phyloP scores from a whole-genome alignment of 192 early-diverging fungal species.

The Coemansia brasiliensis region DNA sequence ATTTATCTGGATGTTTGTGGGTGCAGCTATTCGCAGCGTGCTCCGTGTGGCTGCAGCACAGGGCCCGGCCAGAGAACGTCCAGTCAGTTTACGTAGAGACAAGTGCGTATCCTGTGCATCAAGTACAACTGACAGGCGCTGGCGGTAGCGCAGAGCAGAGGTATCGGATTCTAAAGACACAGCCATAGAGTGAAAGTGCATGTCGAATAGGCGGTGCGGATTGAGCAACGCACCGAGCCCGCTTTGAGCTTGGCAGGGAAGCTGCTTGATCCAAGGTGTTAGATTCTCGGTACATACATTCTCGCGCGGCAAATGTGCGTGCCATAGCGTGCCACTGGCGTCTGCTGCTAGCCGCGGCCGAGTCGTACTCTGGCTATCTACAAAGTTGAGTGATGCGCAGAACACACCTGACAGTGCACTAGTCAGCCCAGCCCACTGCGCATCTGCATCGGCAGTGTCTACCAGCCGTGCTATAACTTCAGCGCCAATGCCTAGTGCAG shows the following conservation, averaged over 20 bases:
- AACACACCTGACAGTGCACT: constrained; percentile 92
- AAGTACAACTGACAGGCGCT: constrained; percentile 78
- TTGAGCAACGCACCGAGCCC: constrained; percentile 89
- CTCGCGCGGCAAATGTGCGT: constrained; percentile 84
- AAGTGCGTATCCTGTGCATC: constrained; percentile 56
- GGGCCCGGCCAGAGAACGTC: constrained; percentile 35
- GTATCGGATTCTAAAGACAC: constrained; percentile 62
- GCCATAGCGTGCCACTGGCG: constrained; percentile 55
- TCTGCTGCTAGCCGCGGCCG: constrained; percentile 42
- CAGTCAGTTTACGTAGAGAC: constrained; percentile 56
- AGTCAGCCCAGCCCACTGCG: constrained; percentile 81
- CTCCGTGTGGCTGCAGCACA: constrained; percentile 58
- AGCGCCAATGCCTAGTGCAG: constrained; percentile 72
- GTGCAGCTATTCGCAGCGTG: constrained; percentile 34
- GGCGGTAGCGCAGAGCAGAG: constrained; percentile 63
- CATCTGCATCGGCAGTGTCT: constrained; percentile 50
- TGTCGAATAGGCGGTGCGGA: constrained; percentile 87
- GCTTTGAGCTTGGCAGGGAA: constrained; percentile 91
- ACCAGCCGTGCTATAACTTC: constrained; percentile 71
- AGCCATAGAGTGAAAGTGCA: constrained; percentile 88
- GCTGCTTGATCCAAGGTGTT: constrained; percentile 94
- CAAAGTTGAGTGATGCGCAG: constrained; percentile 95
- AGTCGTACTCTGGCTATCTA: constrained; percentile 75
- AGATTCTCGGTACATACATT: constrained; percentile 97
- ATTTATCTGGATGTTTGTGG: constrained; percentile 10